Percentiles rank a stretch among this genome's conserved stretches.
Conservation (phyloP, 306 rosid species). For the Herpetospermum pedunculosum region DNA sequence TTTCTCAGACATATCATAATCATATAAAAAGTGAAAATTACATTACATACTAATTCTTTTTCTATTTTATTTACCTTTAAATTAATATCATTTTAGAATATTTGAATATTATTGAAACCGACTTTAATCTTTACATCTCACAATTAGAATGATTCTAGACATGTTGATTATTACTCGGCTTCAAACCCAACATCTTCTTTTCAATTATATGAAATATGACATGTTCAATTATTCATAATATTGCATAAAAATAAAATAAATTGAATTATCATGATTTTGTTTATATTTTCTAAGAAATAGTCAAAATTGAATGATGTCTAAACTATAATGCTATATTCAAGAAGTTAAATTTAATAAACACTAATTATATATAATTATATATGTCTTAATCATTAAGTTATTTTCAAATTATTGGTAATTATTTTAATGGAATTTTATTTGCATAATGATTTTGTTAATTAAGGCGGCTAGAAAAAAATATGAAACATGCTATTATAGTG, state of each 20-base stretch:
- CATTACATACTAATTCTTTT: neutral
- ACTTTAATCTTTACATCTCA: neutral
- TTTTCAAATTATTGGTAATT: neutral
- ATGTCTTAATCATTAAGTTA: too few species aligned
- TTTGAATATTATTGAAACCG: neutral
- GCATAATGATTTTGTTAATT: neutral
- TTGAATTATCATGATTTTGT: neutral
- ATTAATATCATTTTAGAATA: neutral
- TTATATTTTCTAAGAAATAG: neutral
- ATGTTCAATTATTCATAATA: neutral
- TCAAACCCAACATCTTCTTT: neutral
- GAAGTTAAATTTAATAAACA: neutral
- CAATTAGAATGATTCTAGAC: neutral
- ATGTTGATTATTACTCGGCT: neutral
- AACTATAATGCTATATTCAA: neutral
- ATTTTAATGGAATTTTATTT: neutral
- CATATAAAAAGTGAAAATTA: neutral
- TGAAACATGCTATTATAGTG: neutral
- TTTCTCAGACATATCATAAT: neutral
- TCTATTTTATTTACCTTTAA: neutral
- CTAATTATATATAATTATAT: too few species aligned
- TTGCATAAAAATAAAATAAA: neutral
- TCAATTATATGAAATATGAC: neutral
- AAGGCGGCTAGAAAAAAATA: neutral
- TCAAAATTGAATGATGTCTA: neutral